Base-by-base conservation (phyloP, 257 asterid species). In the Linderniella brevidens region DNA sequence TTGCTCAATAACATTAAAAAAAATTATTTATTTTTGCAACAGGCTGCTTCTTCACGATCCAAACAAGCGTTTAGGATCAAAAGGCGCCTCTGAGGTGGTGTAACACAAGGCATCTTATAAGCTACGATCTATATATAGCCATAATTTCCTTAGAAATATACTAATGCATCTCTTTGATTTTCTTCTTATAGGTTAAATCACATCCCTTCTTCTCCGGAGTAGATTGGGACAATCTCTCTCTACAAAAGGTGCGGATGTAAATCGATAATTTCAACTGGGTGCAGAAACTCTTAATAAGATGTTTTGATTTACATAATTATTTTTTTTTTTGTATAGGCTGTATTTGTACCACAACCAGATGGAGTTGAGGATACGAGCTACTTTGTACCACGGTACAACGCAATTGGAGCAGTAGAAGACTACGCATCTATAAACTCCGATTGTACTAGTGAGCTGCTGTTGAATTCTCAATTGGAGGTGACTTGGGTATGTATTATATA, bases 161-260 rank as follows among this genome's bases (percentile, higher is more conserved):
- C 20, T 29, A 40, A 45, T 13, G 67, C 57, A 19, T 49, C 54
- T 35, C 54, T 52, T 62, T 70, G 56, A 37, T 29, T 54, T 47
- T n/a, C n/a, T n/a, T n/a, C n/a, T n/a, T n/a, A n/a, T 74, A 84
- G 97, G 97, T 88, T 37, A 88, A 88, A 73, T 73, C 71, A 52
- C 95, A 88, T 61, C 50, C 81, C 18, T 88, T 84, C 58, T 84
- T 88, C 76, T 57, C 69, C 20, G 95, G 95, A 67, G 88, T 88
- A 67, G 82, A 88, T 67, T 88, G 97, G 95, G 90, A 80, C 62
- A 84, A 80, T 65, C 93, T 88, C 36, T 66, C 95, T 56, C 43
- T 74, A 61, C 92, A 78, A 54, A 88, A 78, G 80, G 97, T 83
- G 46, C 51, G 80, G n/a, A n/a, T n/a, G n/a, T n/a, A n/a, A n/a